Base-by-base conservation (phyloP, 2,329 filamentous ascomycete genomes). In the Amylocarpus encephaloides region DNA sequence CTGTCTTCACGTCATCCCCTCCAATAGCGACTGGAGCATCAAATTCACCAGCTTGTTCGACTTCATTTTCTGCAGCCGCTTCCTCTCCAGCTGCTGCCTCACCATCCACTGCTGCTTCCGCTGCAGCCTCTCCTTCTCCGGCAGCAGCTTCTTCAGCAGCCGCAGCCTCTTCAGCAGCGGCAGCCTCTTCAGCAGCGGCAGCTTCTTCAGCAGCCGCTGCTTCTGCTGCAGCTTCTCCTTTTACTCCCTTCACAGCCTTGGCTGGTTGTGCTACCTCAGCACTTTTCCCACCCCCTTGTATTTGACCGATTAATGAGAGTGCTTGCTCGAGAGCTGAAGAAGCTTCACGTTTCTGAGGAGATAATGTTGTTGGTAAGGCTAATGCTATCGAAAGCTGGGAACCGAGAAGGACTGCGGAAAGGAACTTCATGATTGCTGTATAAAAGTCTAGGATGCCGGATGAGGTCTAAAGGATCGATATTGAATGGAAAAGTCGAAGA, bases 1-100 rank as follows among this genome's bases (percentile, higher is more conserved):
- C 46, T n/a, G 46, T 48, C 38, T 48, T 48, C n/a, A 48, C 38
- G 12, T 48, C 38, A 9, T 18, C 38, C 2, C 46, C 46, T 18
- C 38, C 38, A 9, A 48, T 22, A 13, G 46, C 36, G n/a, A 48
- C 16, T 26, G 22, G 36, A 11, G n/a, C 18, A 19, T 42, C 29
- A 18, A 48, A 48, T 26, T 22, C 26, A 6, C 46, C 46, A 2
- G 19, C 36, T 2, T 32, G 15, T n/a, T 48, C 19, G 3, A 48
- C 15, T 26, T 48, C 46, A 13, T 41, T 42, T 32, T 39, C 35
- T 26, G 38, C 46, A 2, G n/a, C 43, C 5, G 12, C 40, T 13
- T 43, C 34, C 6, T n/a, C 43, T 19, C 38, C 18, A 10, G 10
- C 33, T 29, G 13, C 33, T 6, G 40, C 40, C 7, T 16, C 40